Percentiles rank a stretch among this genome's conserved stretches.
These are phyloP conservation scores for Tubosaeta sp. DNA, from an alignment of 768 basidiomycete genomes.

Conservation along the genomic window DNA sequence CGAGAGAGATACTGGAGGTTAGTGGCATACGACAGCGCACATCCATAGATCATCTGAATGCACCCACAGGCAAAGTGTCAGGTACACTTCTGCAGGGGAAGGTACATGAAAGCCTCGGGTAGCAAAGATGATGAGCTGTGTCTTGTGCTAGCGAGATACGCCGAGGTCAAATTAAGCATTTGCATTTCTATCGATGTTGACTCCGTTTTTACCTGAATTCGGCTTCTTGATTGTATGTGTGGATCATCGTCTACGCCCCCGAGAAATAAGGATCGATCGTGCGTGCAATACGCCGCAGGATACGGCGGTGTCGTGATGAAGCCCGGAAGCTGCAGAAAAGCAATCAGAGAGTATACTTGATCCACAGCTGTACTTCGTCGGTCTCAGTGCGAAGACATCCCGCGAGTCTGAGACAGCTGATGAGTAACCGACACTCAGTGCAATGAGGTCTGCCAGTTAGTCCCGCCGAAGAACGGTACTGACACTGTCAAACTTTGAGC, in stretches of 20 bases:
- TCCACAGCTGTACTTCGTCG: not conserved
- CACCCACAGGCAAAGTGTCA: not conserved
- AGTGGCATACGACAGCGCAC: not conserved
- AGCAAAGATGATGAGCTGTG: not conserved
- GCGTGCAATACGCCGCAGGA: not conserved
- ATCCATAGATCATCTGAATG: not conserved
- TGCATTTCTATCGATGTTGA: not conserved
- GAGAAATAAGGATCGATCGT: not conserved
- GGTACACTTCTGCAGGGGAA: constrained; percentile 6
- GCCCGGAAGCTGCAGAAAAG: not conserved
- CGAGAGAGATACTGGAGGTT: constrained; percentile 1
- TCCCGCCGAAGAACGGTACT: too few relatives aligned
- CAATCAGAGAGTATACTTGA: not conserved
- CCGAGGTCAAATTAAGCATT: not conserved
- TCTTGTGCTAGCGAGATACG: not conserved
- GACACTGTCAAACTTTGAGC: too few relatives aligned
- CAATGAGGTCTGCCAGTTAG: too few relatives aligned
- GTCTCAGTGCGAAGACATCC: not conserved
- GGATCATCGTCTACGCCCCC: too few relatives aligned
- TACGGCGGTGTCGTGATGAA: not conserved
- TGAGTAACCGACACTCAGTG: not conserved
- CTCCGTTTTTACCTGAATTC: not conserved
- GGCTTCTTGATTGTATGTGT: not conserved
- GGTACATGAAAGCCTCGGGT: constrained; percentile 12
- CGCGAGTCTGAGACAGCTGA: not conserved